A percentile compares a stretch with the other conserved stretches of the same genome.
phyloP scores from a whole-genome alignment of 2,329 filamentous ascomycete genomes.

The Myriosclerotinia curreyana region DNA sequence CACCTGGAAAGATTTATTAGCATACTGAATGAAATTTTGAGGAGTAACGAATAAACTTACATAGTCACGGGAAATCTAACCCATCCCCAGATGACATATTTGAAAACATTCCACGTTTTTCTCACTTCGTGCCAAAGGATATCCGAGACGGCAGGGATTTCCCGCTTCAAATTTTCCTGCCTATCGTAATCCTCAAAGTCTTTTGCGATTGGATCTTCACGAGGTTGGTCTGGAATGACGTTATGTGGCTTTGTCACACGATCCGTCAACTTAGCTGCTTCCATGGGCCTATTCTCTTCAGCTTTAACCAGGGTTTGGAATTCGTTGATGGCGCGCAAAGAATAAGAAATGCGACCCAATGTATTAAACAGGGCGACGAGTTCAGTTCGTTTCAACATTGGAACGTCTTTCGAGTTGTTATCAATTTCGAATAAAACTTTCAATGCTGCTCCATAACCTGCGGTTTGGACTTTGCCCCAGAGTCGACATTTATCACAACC shows the following conservation, averaged over 20 bases:
- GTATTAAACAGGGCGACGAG: slow-evolving; percentile 95
- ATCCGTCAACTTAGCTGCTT: slow-evolving; percentile 31
- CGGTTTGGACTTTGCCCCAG: slow-evolving; percentile 96
- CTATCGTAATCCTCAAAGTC: slow-evolving; percentile 44
- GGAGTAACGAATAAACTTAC: slow-evolving; percentile 50
- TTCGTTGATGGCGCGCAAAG: slow-evolving; percentile 68
- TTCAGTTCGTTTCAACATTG: slow-evolving; percentile 80
- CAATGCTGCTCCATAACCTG: slow-evolving; percentile 88
- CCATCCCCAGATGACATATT: slow-evolving; percentile 70
- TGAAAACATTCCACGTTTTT: slow-evolving; percentile 59
- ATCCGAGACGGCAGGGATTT: slow-evolving; percentile 48
- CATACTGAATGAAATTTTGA: not conserved
- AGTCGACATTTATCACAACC: slow-evolving; percentile 98
- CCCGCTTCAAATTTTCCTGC: slow-evolving; percentile 35
- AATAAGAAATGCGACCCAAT: slow-evolving; percentile 80
- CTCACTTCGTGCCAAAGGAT: slow-evolving; percentile 61
- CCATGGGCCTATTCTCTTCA: slow-evolving; percentile 36
- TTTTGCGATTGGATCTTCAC: slow-evolving; percentile 41
- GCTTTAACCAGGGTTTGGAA: slow-evolving; percentile 60
- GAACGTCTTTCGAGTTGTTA: slow-evolving; percentile 55
- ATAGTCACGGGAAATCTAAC: slow-evolving; percentile 60
- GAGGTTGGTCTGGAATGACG: slow-evolving; percentile 37
- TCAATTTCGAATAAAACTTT: slow-evolving; percentile 97
- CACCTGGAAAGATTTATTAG: slow-evolving; percentile 42
- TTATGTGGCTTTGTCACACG: slow-evolving; percentile 44